Percentiles rank a stretch among this genome's conserved stretches.
Evolutionary conservation across 1,284 basidiomycete genomes (phyloP).

Genomic region (Mycosarcoma mackinlayi): DNA sequence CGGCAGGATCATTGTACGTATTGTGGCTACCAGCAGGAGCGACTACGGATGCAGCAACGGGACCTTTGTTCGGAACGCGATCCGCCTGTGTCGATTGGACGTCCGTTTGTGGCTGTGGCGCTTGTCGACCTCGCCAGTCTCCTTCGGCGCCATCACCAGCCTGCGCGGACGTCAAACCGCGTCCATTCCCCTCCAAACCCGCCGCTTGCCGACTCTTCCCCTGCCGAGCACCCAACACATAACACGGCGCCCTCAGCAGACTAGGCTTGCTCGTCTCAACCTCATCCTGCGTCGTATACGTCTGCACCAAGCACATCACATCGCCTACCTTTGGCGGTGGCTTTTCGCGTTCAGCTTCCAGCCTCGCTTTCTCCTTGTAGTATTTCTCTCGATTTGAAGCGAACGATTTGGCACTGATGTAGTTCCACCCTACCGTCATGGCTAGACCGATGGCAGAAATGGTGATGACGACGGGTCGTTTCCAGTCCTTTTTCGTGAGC

Average conservation of each 20-base stretch:
- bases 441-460: slow-evolving; percentile 10
- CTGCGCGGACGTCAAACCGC: no score
- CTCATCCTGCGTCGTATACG: slow-evolving; percentile 25
- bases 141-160: no score
- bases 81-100: no score
- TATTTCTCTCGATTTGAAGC: slow-evolving; percentile 12
- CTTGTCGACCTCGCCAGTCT: not conserved
- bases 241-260: slow-evolving; percentile 17
- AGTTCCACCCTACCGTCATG: slow-evolving; percentile 34
- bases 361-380: not conserved
- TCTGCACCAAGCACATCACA: slow-evolving; percentile 23
- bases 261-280: slow-evolving; percentile 27
- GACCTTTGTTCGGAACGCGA: not conserved
- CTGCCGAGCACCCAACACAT: slow-evolving; percentile 1
- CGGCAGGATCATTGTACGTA: not conserved
- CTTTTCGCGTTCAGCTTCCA: slow-evolving; percentile 13
- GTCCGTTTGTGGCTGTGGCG: no score
- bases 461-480: slow-evolving; percentile 22
- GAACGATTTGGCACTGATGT: slow-evolving; percentile 24
- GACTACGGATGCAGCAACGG: not conserved
- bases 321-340: slow-evolving; percentile 31
- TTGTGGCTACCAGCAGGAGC: not conserved
- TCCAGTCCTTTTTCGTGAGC: slow-evolving; percentile 20
- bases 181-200: no score
- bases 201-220: not conserved